Evolutionary conservation across 345 rosid genomes (phyloP), one percentile per base, ranked within the genome.

Genomic region (Brassica nigra): DNA sequence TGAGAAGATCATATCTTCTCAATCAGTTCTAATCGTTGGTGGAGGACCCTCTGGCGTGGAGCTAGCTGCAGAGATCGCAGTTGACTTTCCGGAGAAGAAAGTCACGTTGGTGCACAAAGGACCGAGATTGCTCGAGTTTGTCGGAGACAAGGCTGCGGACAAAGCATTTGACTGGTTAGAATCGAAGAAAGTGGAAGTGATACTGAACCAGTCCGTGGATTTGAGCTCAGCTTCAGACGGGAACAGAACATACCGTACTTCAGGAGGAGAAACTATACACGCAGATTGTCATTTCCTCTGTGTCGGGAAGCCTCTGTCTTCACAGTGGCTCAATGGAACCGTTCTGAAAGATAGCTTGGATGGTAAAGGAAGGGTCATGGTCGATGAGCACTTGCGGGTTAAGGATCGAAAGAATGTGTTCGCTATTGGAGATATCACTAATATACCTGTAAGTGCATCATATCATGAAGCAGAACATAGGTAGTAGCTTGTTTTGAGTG

Each of bases 41-140:
- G 99, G 97, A 58, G 99, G 99, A 73, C 99, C 97, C 0, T 81
- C 92, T 31, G 99, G 97, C 47, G 97, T 94, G 28, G 97, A 94
- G 85, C 91, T 94, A 74, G 97, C 97, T 9, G 99, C 90, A 8
- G 99, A 94, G 74, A 88, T 94, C 55, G 88, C 95, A 0, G 88
- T 85, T 29, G 99, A 94, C 55, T 92, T 87, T 62, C 97, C 97
- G 0, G 87, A 83, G 54, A 94, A 92, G 87, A 83, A 89, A 77
- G 87, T 92, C 15, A 91, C 97, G 11, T 61, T 94, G 65, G 97
- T 91, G 37, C 99, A 94, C 67, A 86, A 73, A 66, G 97, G 97
- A 34, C 83, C 92, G 1, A 88, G 99, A 80, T 80, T 94, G 79
- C 85, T 94, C 65, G 99, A 94, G 66, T 93, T 91, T 76, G 71